Evolutionary conservation across 257 asterid genomes (phyloP).

Genomic region (Scutellaria minor): DNA sequence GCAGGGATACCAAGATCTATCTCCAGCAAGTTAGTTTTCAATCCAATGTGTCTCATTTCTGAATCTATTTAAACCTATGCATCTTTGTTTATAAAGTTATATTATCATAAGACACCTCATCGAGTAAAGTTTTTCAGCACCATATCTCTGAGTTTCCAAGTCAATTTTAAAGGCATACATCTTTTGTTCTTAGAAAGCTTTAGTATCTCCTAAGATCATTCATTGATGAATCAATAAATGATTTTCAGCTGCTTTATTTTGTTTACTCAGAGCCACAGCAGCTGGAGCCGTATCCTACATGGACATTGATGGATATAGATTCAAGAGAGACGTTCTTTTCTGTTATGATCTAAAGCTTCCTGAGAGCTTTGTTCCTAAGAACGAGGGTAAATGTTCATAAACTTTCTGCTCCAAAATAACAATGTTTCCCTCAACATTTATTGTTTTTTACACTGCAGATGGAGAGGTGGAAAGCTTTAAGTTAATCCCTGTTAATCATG

Average conservation of each 20-base stretch:
- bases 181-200: constrained; percentile 11
- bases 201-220: constrained; percentile 20
- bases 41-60: constrained; percentile 4
- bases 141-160: not conserved
- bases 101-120: not conserved
- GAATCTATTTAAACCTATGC: not conserved
- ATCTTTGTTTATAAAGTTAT: not conserved
- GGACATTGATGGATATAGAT: constrained; percentile 76
- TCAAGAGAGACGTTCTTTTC: constrained; percentile 91
- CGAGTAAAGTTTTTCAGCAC: constrained; percentile 39
- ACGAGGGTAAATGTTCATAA: constrained; percentile 60
- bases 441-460: constrained; percentile 50
- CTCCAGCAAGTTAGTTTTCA: constrained; percentile 58
- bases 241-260: constrained; percentile 29
- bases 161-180: not conserved
- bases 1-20: constrained; percentile 86
- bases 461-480: constrained; percentile 96
- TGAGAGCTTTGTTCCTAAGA: constrained; percentile 65
- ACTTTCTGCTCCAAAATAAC: not conserved
- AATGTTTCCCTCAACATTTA: constrained; percentile 18
- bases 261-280: constrained; percentile 66
- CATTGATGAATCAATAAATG: constrained; percentile 5
- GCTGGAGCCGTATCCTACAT: constrained; percentile 87
- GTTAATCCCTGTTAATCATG: constrained; percentile 60
- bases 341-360: constrained; percentile 95